These are phyloP conservation scores for Kazachstania sp. DNA, from an alignment of 1,139 yeast genomes.

Conservation along the genomic window DNA sequence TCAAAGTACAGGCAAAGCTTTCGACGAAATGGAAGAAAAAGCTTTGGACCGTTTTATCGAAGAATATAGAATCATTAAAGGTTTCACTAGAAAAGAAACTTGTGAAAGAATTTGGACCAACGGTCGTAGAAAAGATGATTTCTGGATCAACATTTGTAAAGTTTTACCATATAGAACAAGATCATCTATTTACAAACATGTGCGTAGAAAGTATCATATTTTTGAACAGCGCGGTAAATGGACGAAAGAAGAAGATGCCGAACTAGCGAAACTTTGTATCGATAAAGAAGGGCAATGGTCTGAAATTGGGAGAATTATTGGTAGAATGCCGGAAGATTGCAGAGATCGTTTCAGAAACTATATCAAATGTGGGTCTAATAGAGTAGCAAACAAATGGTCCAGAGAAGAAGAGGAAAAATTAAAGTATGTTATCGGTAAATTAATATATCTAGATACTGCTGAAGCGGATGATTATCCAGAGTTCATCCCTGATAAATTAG, in stretches of 20 bases:
- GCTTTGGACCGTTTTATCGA: constrained; percentile 66
- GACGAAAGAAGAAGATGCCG: constrained; percentile 71
- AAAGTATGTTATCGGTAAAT: constrained; percentile 44
- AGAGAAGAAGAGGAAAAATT: constrained; percentile 59
- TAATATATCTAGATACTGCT: constrained; percentile 27
- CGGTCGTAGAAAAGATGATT: constrained; percentile 74
- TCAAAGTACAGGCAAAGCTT: constrained; percentile 30
- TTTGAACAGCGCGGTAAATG: constrained; percentile 84
- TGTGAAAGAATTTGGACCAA: constrained; percentile 83
- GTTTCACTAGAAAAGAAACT: constrained; percentile 55
- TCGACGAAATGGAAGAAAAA: constrained; percentile 48
- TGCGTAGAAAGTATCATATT: constrained; percentile 78
- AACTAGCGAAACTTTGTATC: constrained; percentile 51
- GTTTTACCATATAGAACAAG: constrained; percentile 78
- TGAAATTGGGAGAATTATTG: constrained; percentile 63
- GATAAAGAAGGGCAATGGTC: constrained; percentile 81
- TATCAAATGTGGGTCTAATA: constrained; percentile 73
- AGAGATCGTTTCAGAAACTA: constrained; percentile 94
- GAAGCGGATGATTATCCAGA: constrained; percentile 5
- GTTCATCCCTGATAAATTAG: constrained; percentile 8
- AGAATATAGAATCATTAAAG: constrained; percentile 56
- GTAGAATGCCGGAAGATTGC: constrained; percentile 96
- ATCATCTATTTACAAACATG: constrained; percentile 86
- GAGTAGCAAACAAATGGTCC: constrained; percentile 75
- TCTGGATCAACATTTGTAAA: constrained; percentile 75